Base-by-base conservation (phyloP, 257 asterid species). In the Nicotiana tomentosiformis region DNA sequence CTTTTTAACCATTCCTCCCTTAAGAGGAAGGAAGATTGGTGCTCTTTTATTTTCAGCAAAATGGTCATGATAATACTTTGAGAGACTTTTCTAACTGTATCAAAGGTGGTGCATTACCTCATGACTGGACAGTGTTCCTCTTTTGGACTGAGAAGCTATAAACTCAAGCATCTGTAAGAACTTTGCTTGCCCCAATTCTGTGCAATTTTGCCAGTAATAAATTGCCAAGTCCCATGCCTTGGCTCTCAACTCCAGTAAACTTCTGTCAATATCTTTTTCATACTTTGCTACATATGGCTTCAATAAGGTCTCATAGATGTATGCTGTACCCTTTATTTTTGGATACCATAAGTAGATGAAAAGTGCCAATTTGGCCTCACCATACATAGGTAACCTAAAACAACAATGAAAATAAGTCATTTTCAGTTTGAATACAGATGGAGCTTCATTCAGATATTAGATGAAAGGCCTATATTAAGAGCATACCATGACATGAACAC, bases 321-420 rank as follows among this genome's bases (percentile, higher is more conserved):
- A 84, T 18, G 91, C 94, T 5, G 92, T 86, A 66, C 99, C 99
- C 95, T 83, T 89, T 15, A 94, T 91, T 88, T 88, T 92, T 18
- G 99, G 98, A 82, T 93, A 93, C 99, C 99, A 96, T 66, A 96
- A 81, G 87, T 92, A 96, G 83, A 96, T 92, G 87, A 93, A 92
- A 32, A 96, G 90, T 0, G 98, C 99, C 88, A 96, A 81, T 83
- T 96, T 96, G 88, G 92, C 81, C 88, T 93, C 98, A 61, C 94
- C 88, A 69, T 96, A 96, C 95, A 96, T 90, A 29, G 99, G 98
- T 85, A 96, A 29, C 99, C 99, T 96, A 66, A 43, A 53, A 46
- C 4, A 66, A 39, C 3, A 65, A 65, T 29, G 43, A 15, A 46
- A 11, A 43, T 43, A 43, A 43, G 61, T 14, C 32, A 64, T 17